Conservation (phyloP, 1,139 yeast species). For the Sugiyamaella neomexicana region DNA sequence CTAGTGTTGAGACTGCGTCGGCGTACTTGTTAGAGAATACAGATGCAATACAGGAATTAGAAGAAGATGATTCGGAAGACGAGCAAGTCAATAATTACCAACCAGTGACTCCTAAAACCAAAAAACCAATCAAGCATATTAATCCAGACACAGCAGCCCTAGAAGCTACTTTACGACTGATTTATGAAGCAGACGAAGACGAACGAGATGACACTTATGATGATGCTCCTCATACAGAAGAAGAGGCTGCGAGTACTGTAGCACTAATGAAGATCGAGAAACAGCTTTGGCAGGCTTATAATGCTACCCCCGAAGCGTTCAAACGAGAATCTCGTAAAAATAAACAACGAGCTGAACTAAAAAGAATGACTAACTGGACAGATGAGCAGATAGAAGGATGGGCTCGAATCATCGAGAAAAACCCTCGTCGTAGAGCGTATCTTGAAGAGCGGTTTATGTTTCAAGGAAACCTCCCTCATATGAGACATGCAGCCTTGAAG, state of each 20-base stretch:
- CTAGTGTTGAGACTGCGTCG: conserved; percentile 60
- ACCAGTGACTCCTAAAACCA: conserved; percentile 14
- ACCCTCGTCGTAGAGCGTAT: conserved; percentile 50
- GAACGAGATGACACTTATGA: conserved; percentile 80
- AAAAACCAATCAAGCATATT: conserved; percentile 18
- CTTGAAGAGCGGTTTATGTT: conserved; percentile 64
- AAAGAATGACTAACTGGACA: conserved; percentile 61
- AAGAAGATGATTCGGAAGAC: conserved; percentile 30
- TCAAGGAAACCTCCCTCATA: conserved; percentile 27
- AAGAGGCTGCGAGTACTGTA: conserved; percentile 29
- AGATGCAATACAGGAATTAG: conserved; percentile 38
- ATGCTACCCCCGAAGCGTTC: conserved; percentile 54
- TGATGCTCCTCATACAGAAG: conserved; percentile 49
- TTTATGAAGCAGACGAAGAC: conserved; percentile 71
- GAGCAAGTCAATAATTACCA: conserved; percentile 21
- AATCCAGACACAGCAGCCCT: conserved; percentile 48
- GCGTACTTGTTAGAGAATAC: conserved; percentile 64
- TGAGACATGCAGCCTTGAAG: conserved; percentile 15
- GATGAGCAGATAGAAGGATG: conserved; percentile 95
- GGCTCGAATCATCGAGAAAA: conserved; percentile 71
- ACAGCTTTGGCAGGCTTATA: conserved; percentile 57
- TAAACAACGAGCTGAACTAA: conserved; percentile 53
- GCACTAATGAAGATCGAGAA: conserved; percentile 48
- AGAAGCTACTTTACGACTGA: conserved; percentile 60
- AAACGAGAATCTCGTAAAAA: conserved; percentile 54